Conservation (phyloP, 1,284 basidiomycete species). For the Golubevia sp. region DNA sequence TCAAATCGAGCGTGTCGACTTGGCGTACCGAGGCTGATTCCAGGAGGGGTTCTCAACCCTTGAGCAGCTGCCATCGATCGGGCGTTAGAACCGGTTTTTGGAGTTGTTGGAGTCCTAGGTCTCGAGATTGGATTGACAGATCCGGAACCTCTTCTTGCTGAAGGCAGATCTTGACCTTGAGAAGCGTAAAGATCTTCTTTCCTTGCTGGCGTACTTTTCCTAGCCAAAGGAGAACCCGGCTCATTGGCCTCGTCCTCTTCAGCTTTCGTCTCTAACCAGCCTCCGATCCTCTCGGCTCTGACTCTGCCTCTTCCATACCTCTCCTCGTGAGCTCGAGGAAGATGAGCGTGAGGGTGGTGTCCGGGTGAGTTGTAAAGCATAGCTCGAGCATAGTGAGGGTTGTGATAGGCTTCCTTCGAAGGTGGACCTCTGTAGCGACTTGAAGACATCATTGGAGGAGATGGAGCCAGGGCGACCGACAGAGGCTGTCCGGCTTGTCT, state of each 20-base stretch:
- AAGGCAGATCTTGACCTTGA: background rate
- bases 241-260: slow-evolving; percentile 16
- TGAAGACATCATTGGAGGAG: background rate
- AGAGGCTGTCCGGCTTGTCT: background rate
- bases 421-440: background rate
- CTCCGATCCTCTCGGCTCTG: slow-evolving; percentile 24
- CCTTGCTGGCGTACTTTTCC: slow-evolving; percentile 30
- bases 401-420: background rate
- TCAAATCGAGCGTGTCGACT: background rate
- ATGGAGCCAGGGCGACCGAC: background rate
- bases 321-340: slow-evolving; percentile 7
- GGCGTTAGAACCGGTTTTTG: background rate
- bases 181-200: background rate
- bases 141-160: background rate
- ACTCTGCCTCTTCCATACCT: slow-evolving; percentile 30
- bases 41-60: background rate
- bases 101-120: background rate
- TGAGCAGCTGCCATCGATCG: background rate
- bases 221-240: slow-evolving; percentile 42
- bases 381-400: background rate
- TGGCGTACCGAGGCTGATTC: background rate
- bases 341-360: background rate
- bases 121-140: background rate
- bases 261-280: slow-evolving; percentile 19
- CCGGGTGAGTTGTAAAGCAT: background rate